A percentile compares a stretch with the other conserved stretches of the same genome.
Conservation (phyloP, 1,139 yeast genomes). For the Saccharomyces hybrid region DNA sequence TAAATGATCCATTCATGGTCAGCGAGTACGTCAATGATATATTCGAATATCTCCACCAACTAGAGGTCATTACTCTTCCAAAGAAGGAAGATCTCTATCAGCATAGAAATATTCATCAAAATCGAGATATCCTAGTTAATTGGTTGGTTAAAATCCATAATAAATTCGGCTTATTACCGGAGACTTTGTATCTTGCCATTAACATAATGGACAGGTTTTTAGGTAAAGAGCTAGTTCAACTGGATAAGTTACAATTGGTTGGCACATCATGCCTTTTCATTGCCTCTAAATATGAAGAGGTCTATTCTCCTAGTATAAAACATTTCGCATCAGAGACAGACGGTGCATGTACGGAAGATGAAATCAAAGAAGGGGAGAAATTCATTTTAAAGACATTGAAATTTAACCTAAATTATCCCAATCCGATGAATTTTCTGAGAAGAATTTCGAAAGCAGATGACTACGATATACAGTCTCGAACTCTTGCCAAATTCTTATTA, state of each 20-base stretch:
- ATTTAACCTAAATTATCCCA: slow-evolving; percentile 81
- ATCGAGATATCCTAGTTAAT: slow-evolving; percentile 81
- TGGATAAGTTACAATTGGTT: slow-evolving; percentile 77
- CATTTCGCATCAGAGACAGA: slow-evolving; percentile 88
- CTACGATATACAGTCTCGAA: slow-evolving; percentile 86
- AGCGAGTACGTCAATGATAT: slow-evolving; percentile 88
- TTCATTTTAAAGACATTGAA: slow-evolving; percentile 67
- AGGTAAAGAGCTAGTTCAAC: slow-evolving; percentile 70
- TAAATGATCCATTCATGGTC: slow-evolving; percentile 90
- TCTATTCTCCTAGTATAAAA: slow-evolving; percentile 79
- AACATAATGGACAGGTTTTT: slow-evolving; percentile 89
- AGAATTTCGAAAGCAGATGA: slow-evolving; percentile 93
- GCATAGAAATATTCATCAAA: slow-evolving; percentile 73
- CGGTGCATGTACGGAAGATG: slow-evolving; percentile 69
- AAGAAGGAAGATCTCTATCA: slow-evolving; percentile 64
- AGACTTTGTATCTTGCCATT: slow-evolving; percentile 80
- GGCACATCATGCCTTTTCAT: slow-evolving; percentile 88
- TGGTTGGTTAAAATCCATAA: slow-evolving; percentile 94
- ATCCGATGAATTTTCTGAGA: slow-evolving; percentile 89
- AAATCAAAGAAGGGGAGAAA: slow-evolving; percentile 81
- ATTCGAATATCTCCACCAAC: slow-evolving; percentile 66
- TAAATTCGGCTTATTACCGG: slow-evolving; percentile 81
- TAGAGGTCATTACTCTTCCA: slow-evolving; percentile 74
- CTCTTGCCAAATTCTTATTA: slow-evolving; percentile 80
- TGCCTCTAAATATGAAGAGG: slow-evolving; percentile 95